A percentile compares a stretch with the other conserved stretches of the same genome.
phyloP scores from a whole-genome alignment of 306 rosid species.

The Quercus glauca region DNA sequence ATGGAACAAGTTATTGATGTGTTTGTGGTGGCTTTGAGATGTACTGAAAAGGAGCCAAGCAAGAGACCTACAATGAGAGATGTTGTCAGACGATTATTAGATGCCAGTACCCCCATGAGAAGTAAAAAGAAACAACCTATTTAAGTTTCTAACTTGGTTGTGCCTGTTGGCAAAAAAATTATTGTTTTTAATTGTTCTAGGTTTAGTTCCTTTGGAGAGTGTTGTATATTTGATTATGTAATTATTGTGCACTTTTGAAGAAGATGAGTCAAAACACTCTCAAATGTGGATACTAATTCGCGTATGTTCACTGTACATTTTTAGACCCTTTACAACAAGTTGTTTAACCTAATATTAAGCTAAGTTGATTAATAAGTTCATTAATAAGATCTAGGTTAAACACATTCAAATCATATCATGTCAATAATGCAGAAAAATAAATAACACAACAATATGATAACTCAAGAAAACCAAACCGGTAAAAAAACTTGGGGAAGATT shows the following conservation, averaged over 20 bases:
- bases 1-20: slow-evolving; percentile 45
- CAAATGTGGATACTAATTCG: too few species aligned
- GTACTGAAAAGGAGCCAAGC: slow-evolving; percentile 55
- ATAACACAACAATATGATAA: too few species aligned
- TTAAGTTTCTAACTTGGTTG: not conserved
- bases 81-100: slow-evolving; percentile 40
- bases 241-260: not conserved
- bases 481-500: too few species aligned
- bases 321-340: too few species aligned
- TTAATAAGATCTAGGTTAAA: too few species aligned
- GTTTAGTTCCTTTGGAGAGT: not conserved
- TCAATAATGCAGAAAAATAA: too few species aligned
- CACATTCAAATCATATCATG: too few species aligned
- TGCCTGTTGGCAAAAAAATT: not conserved
- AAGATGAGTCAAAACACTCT: not conserved
- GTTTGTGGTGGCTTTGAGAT: slow-evolving; percentile 54
- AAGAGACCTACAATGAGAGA: slow-evolving; percentile 64
- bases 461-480: too few species aligned
- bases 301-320: too few species aligned
- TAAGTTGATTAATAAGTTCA: too few species aligned
- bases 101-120: slow-evolving; percentile 24
- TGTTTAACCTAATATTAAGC: too few species aligned
- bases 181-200: not conserved
- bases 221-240: not conserved
- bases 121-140: slow-evolving; percentile 14